A percentile compares a stretch with the other conserved stretches of the same genome.
Conservation (phyloP, 2,329 filamentous ascomycete genomes). For the Helotiales sp. region DNA sequence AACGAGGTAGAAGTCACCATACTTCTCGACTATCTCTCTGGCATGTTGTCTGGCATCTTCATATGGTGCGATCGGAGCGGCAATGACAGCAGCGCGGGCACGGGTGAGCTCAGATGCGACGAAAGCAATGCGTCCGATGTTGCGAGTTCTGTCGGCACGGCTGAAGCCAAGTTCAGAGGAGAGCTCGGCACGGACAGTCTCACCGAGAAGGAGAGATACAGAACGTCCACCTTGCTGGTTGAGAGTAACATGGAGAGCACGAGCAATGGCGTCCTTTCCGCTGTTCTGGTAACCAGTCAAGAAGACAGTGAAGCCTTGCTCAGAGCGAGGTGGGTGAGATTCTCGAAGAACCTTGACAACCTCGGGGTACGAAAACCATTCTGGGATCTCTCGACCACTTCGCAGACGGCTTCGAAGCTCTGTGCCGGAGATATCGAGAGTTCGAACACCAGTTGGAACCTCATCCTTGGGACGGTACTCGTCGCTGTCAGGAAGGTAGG, state of each 20-base stretch:
- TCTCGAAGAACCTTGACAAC: conserved; percentile 95
- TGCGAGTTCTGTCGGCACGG: conserved; percentile 86
- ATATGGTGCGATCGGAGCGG: conserved; percentile 93
- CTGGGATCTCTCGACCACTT: conserved; percentile 91
- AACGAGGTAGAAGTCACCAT: conserved; percentile 89
- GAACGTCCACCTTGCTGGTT: conserved; percentile 97
- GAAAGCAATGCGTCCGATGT: conserved; percentile 95
- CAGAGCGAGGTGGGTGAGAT: conserved; percentile 86
- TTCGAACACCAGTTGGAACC: conserved; percentile 80
- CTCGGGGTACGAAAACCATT: conserved; percentile 99
- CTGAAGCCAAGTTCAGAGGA: conserved; percentile 95
- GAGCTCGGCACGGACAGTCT: conserved; percentile 91
- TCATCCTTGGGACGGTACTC: conserved; percentile 95
- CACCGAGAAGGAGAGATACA: conserved; percentile 90
- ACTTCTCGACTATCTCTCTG: conserved; percentile 81
- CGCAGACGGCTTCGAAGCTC: conserved; percentile 91
- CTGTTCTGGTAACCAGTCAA: conserved; percentile 95
- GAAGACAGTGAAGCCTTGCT: conserved; percentile 98
- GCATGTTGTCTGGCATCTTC: conserved; percentile 75
- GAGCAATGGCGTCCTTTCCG: conserved; percentile 95
- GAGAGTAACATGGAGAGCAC: conserved; percentile 92
- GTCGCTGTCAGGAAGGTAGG: conserved; percentile 94
- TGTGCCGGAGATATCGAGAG: conserved; percentile 82
- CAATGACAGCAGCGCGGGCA: conserved; percentile 91
- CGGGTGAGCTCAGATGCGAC: conserved; percentile 93